These are phyloP conservation scores for Fusarium duplospermum DNA, from an alignment of 2,329 filamentous ascomycete species.

Conservation along the genomic window DNA sequence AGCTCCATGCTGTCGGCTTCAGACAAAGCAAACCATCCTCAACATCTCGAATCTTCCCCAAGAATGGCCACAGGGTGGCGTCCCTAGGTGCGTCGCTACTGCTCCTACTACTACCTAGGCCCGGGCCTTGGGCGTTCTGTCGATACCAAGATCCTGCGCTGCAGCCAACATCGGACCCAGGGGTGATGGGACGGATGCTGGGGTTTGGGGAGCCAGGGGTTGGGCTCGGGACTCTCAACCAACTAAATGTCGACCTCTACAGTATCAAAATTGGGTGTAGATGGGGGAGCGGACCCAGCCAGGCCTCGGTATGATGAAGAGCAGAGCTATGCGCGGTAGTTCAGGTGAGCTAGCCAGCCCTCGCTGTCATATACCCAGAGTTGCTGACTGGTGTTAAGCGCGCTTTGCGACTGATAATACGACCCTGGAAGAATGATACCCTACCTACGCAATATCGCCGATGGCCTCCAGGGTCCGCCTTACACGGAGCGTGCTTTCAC, in stretches of 20 bases:
- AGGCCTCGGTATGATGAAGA: neutral
- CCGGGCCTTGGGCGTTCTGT: neutral
- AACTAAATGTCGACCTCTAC: neutral
- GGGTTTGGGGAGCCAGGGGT: constrained; percentile 3
- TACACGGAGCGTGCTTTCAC: neutral
- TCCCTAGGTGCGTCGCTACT: constrained; percentile 2
- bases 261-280: neutral
- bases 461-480: neutral
- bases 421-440: constrained; percentile 3
- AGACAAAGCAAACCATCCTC: constrained; percentile 16
- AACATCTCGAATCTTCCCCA: neutral
- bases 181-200: neutral
- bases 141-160: constrained; percentile 5
- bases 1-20: constrained; percentile 10
- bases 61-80: constrained; percentile 4
- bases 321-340: constrained; percentile 7
- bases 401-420: constrained; percentile 19
- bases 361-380: neutral
- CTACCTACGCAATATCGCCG: neutral
- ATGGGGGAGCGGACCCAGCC: constrained; percentile 2
- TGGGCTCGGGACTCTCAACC: neutral
- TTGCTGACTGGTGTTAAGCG: constrained; percentile 8
- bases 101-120: neutral
- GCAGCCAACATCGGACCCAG: constrained; percentile 5
- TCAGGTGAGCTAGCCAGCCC: constrained; percentile 4